Evolutionary conservation across 257 asterid species (phyloP), one percentile per base, ranked within the genome.

Genomic region (Coffea eugenioides): DNA sequence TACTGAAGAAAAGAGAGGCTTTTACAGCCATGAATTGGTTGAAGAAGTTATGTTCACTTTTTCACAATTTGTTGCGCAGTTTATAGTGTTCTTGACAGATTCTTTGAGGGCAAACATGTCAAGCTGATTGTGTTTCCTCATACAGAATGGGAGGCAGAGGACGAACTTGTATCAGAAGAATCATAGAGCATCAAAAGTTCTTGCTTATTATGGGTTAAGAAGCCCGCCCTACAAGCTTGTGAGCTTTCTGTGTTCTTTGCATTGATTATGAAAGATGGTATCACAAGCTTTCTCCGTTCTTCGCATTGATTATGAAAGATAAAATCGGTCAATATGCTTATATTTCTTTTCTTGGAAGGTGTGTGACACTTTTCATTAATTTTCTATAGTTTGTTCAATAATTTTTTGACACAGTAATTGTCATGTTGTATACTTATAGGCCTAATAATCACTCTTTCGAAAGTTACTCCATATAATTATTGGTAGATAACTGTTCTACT

Each of bases 151-250:
- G 82, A 83, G 82, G 78, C 86, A 77, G 73, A 85, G 80, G 64
- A 82, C 86, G 70, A 77, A 49, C 69, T 70, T 27, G 77, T 73
- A 14, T 31, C 81, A 77, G 31, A 77, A 41, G 43, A 39, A 39
- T 64, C 75, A 80, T 74, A 76, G 89, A 80, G 80, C 65, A 25
- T 66, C 87, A 23, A 88, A 80, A 76, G 84, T 89, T 72, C 57
- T 82, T 83, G 92, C 92, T 81, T 93, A 93, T 81, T 90, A 95
- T 87, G 98, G 99, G 83, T 87, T 95, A 76, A 91, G 80, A 82
- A 86, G 71, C 64, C 99, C 97, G 34, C 97, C 99, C 67, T 95
- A 90, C 85, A 82, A 90, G 69, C 97, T 92, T 45, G 99, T 95
- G 86, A 90, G 95, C 79, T 69, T 73, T 77, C 41, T 75, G 1